phyloP scores from a whole-genome alignment of 805 yeast genomes.

The Kluyveromyces siamensis region DNA sequence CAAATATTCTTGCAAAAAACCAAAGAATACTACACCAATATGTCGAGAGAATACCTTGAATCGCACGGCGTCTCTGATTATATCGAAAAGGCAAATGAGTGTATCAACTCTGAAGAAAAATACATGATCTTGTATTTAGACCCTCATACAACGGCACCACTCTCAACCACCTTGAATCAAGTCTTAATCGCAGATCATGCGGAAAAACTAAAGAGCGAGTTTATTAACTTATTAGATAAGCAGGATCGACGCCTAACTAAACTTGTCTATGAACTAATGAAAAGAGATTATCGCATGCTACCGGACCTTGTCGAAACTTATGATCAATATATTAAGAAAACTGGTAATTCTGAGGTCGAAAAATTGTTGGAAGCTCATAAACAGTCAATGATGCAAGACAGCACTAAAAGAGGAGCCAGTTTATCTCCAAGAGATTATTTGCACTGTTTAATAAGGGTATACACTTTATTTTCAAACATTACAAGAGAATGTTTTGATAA shows the following conservation, averaged over 20 bases:
- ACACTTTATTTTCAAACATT: constrained; percentile 43
- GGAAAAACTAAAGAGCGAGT: constrained; percentile 65
- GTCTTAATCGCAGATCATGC: constrained; percentile 77
- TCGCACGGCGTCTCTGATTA: constrained; percentile 84
- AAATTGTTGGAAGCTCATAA: constrained; percentile 29
- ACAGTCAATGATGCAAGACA: constrained; percentile 11
- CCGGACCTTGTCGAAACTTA: constrained; percentile 68
- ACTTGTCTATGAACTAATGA: constrained; percentile 66
- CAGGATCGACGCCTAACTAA: constrained; percentile 52
- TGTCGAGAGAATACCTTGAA: constrained; percentile 55
- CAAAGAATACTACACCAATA: constrained; percentile 40
- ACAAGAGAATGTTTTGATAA: constrained; percentile 39
- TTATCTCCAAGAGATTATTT: constrained; percentile 62
- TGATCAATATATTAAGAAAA: constrained; percentile 59
- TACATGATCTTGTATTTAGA: constrained; percentile 75
- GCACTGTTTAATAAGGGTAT: constrained; percentile 62
- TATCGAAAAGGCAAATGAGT: constrained; percentile 72
- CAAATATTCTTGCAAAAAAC: constrained; percentile 64
- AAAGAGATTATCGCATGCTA: constrained; percentile 70
- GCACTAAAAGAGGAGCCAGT: not conserved
- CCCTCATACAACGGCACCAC: constrained; percentile 70
- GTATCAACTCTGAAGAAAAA: constrained; percentile 76
- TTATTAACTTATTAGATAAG: constrained; percentile 63
- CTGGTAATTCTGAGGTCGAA: constrained; percentile 37
- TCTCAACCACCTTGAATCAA: constrained; percentile 66